Evolutionary conservation across 2,329 filamentous ascomycete species (phyloP).

Genomic region (Sporothrix pseudoabietina): DNA sequence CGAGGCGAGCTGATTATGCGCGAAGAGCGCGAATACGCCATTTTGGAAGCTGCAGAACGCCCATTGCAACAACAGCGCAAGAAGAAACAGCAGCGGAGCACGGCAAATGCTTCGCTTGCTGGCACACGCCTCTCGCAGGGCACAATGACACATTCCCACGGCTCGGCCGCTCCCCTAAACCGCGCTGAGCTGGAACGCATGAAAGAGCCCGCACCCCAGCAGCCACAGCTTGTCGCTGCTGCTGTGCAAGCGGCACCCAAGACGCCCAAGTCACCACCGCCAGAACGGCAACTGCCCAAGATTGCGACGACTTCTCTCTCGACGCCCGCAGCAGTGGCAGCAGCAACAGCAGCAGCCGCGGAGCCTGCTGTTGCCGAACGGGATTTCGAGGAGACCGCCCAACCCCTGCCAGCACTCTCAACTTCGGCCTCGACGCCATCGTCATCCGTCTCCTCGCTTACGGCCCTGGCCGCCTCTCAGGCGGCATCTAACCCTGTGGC

Average conservation of each 20-base stretch:
- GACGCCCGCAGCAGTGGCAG: neutral
- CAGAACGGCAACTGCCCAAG: neutral
- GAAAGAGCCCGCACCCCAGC: neutral
- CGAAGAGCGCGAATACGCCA: slow-evolving; percentile 50
- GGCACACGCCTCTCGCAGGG: slow-evolving; percentile 55
- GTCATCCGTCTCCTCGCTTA: slow-evolving; percentile 28
- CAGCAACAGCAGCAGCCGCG: neutral
- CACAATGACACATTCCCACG: slow-evolving; percentile 55
- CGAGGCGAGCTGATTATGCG: slow-evolving; percentile 48
- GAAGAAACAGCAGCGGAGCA: slow-evolving; percentile 43
- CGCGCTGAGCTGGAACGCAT: neutral
- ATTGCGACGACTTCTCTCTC: neutral
- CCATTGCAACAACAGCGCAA: slow-evolving; percentile 44
- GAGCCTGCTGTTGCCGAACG: neutral
- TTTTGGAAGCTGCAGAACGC: slow-evolving; percentile 47
- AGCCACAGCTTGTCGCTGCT: neutral
- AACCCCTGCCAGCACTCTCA: slow-evolving; percentile 28
- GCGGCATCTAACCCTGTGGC: neutral
- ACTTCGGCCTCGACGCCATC: slow-evolving; percentile 29
- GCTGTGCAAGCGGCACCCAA: neutral
- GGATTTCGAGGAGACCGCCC: neutral
- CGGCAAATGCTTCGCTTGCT: slow-evolving; percentile 40
- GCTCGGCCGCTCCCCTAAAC: slow-evolving; percentile 44
- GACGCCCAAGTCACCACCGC: neutral
- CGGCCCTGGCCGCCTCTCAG: slow-evolving; percentile 19